These are phyloP conservation scores for Nematodospora anomalae DNA, from an alignment of 1,139 yeast genomes.

Conservation along the genomic window DNA sequence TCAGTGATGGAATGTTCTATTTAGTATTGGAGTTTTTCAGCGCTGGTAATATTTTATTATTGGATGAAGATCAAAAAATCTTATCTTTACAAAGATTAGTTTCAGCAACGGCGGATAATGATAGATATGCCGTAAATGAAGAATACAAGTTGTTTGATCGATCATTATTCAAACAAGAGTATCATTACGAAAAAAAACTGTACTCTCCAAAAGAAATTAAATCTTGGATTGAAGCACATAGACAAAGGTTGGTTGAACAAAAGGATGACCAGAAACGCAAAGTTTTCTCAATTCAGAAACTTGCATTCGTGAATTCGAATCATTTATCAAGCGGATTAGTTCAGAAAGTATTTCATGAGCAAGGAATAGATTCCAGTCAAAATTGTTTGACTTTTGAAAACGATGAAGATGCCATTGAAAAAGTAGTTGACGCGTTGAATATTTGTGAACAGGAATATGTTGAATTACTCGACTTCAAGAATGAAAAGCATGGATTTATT, in stretches of 20 bases:
- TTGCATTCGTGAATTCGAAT: slow-evolving; percentile 66
- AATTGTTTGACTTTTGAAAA: slow-evolving; percentile 38
- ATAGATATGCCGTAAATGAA: slow-evolving; percentile 71
- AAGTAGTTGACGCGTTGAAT: slow-evolving; percentile 46
- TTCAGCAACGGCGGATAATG: slow-evolving; percentile 63
- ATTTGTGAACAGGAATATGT: slow-evolving; percentile 46
- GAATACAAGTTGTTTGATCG: slow-evolving; percentile 61
- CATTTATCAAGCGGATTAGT: slow-evolving; percentile 79
- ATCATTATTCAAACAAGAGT: slow-evolving; percentile 10
- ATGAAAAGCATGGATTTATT: slow-evolving; percentile 58
- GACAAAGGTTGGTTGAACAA: slow-evolving; percentile 22
- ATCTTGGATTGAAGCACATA: slow-evolving; percentile 51
- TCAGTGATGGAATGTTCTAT: slow-evolving; percentile 76
- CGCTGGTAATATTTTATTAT: slow-evolving; percentile 84
- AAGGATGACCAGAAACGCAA: slow-evolving; percentile 38
- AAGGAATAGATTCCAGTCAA: slow-evolving; percentile 46
- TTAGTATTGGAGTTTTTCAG: slow-evolving; percentile 89
- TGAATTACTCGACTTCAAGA: slow-evolving; percentile 19
- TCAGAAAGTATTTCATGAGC: slow-evolving; percentile 51
- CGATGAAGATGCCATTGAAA: slow-evolving; percentile 19
- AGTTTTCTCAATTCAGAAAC: slow-evolving; percentile 65
- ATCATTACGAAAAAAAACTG: slow-evolving; percentile 6
- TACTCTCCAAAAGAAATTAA: slow-evolving; percentile 39
- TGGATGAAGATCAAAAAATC: slow-evolving; percentile 69
- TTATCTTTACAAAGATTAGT: slow-evolving; percentile 77